Evolutionary conservation across 2,329 filamentous ascomycete species (phyloP), one percentile per base, ranked within the genome.

Genomic region (Verruconis gallopava): DNA sequence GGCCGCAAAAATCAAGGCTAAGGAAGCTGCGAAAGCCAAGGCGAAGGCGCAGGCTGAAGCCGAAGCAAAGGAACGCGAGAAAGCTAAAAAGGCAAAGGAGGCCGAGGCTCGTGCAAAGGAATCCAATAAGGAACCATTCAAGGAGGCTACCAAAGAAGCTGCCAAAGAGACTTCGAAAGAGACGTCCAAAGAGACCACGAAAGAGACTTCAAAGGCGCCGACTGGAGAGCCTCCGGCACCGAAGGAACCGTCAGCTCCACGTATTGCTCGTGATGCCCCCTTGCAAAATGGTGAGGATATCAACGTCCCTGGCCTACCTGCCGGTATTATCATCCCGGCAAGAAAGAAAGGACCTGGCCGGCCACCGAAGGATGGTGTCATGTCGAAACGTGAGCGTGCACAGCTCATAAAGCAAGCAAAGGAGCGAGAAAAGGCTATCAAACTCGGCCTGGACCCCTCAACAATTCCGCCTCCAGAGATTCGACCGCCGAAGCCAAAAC

Each of bases 331-430:
- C 20, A 60, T 67, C 4, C 60, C 75, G 21, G 72, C 75, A 20
- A 81, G 75, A 60, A 79, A 81, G 48, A 77, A 82, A 50, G 83
- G 83, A 12, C 83, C 83, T 6, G 83, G 83, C n/a, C 68, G 83
- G 41, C 83, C 83, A 15, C 83, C 83, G 0, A 88, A 88, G 63
- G 82, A 88, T 53, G 83, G 83, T 20, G 72, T 85, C 55, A 84
- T 86, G 75, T 88, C 82, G 1, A 86, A 86, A 60, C 70, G 83
- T 44, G 79, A 86, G 52, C 71, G 79, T 49, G 68, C 75, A 14
- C 58, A 77, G 37, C 68, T 77, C 5, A 75, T 79, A 61, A 81
- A 79, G 56, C 65, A 70, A 46, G 59, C 64, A 32, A 65, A 68
- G 47, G 71, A 72, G 46, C 56, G 57, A n/a, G 59, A 63, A 30